Evolutionary conservation across 23 red algal species (phyloP).

Genomic region (Gracilaria vermiculophylla): DNA sequence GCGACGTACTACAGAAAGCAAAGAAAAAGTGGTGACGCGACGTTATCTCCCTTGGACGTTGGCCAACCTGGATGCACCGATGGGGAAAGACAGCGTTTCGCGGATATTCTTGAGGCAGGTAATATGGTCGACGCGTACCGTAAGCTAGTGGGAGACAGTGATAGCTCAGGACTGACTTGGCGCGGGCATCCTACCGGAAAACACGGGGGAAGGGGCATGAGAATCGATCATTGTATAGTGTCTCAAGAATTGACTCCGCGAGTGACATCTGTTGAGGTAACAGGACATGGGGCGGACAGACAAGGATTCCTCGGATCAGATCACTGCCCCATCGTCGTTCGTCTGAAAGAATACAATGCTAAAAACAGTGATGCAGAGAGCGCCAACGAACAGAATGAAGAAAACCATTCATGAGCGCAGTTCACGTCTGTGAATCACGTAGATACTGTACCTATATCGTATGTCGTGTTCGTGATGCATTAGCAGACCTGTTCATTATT

Average conservation of each 20-base stretch:
- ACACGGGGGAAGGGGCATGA: slow-evolving; percentile 45
- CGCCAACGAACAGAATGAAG: background rate
- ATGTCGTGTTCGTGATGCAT: too few species aligned
- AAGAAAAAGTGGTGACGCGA: background rate
- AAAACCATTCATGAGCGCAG: background rate
- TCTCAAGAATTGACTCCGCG: background rate
- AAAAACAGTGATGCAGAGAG: background rate
- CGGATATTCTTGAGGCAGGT: slow-evolving; percentile 28
- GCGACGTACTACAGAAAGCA: slow-evolving; percentile 37
- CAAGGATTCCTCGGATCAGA: slow-evolving; percentile 64
- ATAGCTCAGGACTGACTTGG: slow-evolving; percentile 16
- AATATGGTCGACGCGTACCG: slow-evolving; percentile 50
- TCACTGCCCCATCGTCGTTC: slow-evolving; percentile 41
- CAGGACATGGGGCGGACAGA: slow-evolving; percentile 31
- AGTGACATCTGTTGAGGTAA: slow-evolving; percentile 14
- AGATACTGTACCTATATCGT: too few species aligned
- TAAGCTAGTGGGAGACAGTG: slow-evolving; percentile 6
- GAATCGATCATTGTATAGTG: slow-evolving; percentile 69
- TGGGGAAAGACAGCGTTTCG: slow-evolving; percentile 40
- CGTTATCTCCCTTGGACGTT: background rate
- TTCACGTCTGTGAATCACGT: too few species aligned
- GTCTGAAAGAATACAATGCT: background rate
- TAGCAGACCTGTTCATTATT: too few species aligned
- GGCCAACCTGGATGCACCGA: slow-evolving; percentile 53
- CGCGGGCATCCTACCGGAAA: slow-evolving; percentile 36